phyloP scores from a whole-genome alignment of 1,139 yeast species.

The Lodderomyces elongisporus region DNA sequence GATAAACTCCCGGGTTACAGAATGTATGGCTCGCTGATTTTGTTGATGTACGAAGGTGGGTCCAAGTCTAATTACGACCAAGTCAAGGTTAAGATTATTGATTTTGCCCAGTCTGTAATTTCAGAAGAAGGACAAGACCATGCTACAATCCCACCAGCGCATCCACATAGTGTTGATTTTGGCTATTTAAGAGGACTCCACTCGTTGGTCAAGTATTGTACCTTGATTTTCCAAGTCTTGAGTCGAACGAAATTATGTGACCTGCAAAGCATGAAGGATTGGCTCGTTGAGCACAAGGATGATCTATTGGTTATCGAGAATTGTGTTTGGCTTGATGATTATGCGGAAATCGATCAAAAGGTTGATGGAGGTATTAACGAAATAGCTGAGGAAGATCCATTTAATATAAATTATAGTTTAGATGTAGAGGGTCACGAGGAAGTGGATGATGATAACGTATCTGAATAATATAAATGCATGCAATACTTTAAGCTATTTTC shows the following conservation, averaged over 20 bases:
- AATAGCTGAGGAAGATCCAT: conserved; percentile 19
- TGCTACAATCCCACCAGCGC: conserved; percentile 54
- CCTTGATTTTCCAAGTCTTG: conserved; percentile 46
- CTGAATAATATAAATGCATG: conserved; percentile 23
- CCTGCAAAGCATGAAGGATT: conserved; percentile 9
- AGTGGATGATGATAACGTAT: conserved; percentile 23
- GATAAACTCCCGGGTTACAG: conserved; percentile 68
- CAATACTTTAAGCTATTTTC: not conserved
- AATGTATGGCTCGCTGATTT: conserved; percentile 83
- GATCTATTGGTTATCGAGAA: conserved; percentile 3
- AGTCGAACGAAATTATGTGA: conserved; percentile 21
- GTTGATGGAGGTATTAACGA: conserved; percentile 12
- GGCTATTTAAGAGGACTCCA: conserved; percentile 83
- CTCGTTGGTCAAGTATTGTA: conserved; percentile 61
- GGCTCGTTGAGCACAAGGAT: conserved; percentile 22
- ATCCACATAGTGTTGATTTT: conserved; percentile 58
- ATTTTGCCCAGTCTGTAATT: conserved; percentile 93
- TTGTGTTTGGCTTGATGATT: conserved; percentile 45
- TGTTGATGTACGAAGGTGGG: conserved; percentile 83
- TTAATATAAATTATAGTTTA: conserved; percentile 21
- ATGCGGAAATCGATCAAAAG: conserved; percentile 32
- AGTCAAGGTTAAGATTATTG: conserved; percentile 71
- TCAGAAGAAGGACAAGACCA: conserved; percentile 47
- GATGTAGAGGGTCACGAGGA: conserved; percentile 20
- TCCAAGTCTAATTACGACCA: conserved; percentile 12